phyloP scores from a whole-genome alignment of 139 green algal genomes.

The Deuterostichococcus epilithicus region DNA sequence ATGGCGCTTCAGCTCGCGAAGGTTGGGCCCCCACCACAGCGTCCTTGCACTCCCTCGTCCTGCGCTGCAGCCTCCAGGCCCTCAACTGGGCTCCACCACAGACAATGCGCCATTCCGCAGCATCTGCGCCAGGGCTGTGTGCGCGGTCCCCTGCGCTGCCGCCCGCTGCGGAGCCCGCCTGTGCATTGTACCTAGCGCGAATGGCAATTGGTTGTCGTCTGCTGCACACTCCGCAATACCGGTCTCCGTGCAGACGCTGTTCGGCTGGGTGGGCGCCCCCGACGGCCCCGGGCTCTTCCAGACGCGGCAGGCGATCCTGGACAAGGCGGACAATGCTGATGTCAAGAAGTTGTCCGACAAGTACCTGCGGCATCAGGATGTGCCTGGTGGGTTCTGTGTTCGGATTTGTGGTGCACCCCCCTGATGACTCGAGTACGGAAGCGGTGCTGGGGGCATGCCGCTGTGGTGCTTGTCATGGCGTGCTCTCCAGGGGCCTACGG shows the following conservation, averaged over 20 bases:
- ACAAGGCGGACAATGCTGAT: slow-evolving; percentile 3
- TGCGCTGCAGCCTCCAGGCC: no score
- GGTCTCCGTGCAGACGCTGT: no score
- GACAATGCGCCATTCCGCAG: neutral
- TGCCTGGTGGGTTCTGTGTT: neutral
- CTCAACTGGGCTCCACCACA: no score
- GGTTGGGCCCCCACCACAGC: neutral
- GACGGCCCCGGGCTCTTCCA: neutral
- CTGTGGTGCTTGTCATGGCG: no score
- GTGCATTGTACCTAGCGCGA: neutral
- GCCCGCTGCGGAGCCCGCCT: neutral
- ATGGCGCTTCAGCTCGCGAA: slow-evolving; percentile 22
- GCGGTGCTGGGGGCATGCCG: no score
- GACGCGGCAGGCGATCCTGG: slow-evolving; percentile 1
- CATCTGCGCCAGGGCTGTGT: neutral
- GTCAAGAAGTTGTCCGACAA: slow-evolving; percentile 15
- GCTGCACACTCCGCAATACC: no score
- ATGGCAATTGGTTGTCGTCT: neutral
- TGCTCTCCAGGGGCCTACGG: no score
- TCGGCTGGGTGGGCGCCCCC: slow-evolving; percentile 12
- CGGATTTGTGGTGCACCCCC: neutral
- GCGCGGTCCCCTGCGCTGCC: neutral
- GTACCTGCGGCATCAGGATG: slow-evolving; percentile 1
- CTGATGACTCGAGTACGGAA: no score
- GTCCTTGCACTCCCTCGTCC: neutral